Base-by-base conservation (phyloP, 768 basidiomycete genomes). In the Boletus eberwhitei region DNA sequence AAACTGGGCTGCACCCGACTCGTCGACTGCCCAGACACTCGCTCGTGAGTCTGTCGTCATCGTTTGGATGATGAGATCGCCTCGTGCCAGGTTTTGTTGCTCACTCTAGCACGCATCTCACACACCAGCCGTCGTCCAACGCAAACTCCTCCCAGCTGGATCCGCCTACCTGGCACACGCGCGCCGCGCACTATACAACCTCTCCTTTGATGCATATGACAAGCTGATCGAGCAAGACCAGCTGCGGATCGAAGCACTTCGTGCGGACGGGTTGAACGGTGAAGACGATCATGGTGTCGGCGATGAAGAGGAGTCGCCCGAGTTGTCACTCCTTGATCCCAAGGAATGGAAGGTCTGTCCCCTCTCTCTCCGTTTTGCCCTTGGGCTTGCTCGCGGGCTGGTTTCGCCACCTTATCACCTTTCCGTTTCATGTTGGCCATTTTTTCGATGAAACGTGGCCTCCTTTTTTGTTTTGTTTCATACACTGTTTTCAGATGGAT, bases 331-430 rank as follows among this genome's bases (percentile, higher is more conserved):
- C 42, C 76, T 86, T n/a, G 96, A 99, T 76, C 91, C 96, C 7
- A 98, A 98, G 73, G 93, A 96, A 68, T 98, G 97, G 96, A 99
- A 98, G 83, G 91, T 90, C 59, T 39, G 76, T 64, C 17, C 5
- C 29, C 24, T 50, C 14, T 4, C 9, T 31, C 24, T 52, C 16
- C 41, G 31, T n/a, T 21, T 42, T 11, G 13, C 12, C 2, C 17
- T 34, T 16, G 35, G 8, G 16, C 14, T 42, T 11, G 13, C 12
- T 2, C 17, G 29, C 12, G 35, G 8, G 16, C 14, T 34, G 38
- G 34, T 36, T 35, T 52, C 48, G 19, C 31, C 34, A 19, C 26
- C 24, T 16, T 26, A 14, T 47, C 21, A 19, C 12, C 29, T 32
- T 21, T 19, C 4, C 29, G 14, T 19, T 12, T 8, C n/a, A 2